phyloP scores from a whole-genome alignment of 768 basidiomycete genomes.

The Mycena pura region DNA sequence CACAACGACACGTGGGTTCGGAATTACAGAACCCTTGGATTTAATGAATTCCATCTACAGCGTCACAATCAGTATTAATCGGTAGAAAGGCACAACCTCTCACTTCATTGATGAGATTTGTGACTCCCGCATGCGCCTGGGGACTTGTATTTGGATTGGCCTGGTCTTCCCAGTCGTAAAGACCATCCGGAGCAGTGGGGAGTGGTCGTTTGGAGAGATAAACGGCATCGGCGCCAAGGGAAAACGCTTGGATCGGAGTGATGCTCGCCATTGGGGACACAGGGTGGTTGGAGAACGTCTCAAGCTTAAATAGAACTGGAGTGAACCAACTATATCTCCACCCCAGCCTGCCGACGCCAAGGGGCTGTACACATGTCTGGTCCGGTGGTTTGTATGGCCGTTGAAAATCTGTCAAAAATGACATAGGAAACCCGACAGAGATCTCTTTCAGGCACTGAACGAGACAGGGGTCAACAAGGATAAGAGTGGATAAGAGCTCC shows the following conservation, averaged over 20 bases:
- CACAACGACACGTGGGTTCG: not conserved
- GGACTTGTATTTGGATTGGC: constrained; percentile 23
- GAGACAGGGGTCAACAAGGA: too few relatives aligned
- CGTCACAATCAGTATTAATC: not conserved
- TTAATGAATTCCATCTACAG: not conserved
- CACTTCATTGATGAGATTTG: constrained; percentile 13
- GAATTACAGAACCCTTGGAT: not conserved
- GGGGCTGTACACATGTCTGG: too few relatives aligned
- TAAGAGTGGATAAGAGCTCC: too few relatives aligned
- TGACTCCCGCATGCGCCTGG: constrained; percentile 32
- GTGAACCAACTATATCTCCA: too few relatives aligned
- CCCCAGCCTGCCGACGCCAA: too few relatives aligned
- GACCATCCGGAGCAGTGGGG: constrained; percentile 44
- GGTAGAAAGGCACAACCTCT: not conserved
- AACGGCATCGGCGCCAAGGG: constrained; percentile 29
- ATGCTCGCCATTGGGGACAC: not conserved
- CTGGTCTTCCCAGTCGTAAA: constrained; percentile 38
- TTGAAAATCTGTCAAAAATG: too few relatives aligned
- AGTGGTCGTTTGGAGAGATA: constrained; percentile 36
- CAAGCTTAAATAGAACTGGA: too few relatives aligned
- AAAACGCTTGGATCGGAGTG: constrained; percentile 10
- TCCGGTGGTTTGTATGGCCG: too few relatives aligned
- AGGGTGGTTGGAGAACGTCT: too few relatives aligned
- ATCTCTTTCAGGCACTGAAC: too few relatives aligned
- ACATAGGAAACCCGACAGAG: too few relatives aligned